Conservation (phyloP, 2,329 filamentous ascomycete species). For the Sclerotinia trifoliorum region DNA sequence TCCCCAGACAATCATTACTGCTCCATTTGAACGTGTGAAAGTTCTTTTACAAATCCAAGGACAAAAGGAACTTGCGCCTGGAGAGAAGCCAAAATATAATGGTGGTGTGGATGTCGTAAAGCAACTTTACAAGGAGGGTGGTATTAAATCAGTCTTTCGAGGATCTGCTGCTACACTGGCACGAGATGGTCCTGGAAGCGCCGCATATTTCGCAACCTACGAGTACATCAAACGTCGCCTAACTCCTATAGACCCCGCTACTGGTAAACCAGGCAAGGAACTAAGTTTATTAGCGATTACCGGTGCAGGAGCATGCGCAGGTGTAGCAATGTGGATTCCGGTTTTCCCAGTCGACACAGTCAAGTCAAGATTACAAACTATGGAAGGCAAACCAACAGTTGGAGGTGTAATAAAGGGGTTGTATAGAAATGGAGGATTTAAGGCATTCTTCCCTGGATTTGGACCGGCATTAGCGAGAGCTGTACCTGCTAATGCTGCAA, state of each 20-base stretch:
- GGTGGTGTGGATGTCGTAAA: constrained; percentile 87
- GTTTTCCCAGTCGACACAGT: constrained; percentile 97
- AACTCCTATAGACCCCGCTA: constrained; percentile 75
- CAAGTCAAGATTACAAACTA: constrained; percentile 90
- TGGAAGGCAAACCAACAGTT: constrained; percentile 79
- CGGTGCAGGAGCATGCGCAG: constrained; percentile 82
- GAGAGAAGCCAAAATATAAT: constrained; percentile 88
- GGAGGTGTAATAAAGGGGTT: constrained; percentile 75
- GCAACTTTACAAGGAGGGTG: constrained; percentile 89
- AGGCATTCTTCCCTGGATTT: constrained; percentile 96
- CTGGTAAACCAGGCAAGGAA: constrained; percentile 71
- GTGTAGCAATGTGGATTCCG: constrained; percentile 98
- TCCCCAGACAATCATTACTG: constrained; percentile 97
- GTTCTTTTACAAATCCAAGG: constrained; percentile 97
- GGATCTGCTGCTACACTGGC: constrained; percentile 88
- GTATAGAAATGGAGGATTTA: constrained; percentile 79
- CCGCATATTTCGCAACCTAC: constrained; percentile 96
- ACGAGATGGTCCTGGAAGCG: constrained; percentile 86
- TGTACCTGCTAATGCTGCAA: constrained; percentile 94
- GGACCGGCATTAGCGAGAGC: constrained; percentile 89
- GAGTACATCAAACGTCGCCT: constrained; percentile 88
- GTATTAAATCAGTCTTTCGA: constrained; percentile 87
- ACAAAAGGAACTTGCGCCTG: constrained; percentile 78
- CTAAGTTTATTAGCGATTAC: constrained; percentile 81
- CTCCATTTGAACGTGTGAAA: constrained; percentile 97